Evolutionary conservation across 2,329 filamentous ascomycete species (phyloP).

Genomic region (Ophiocordyceps camponoti-leonardi): DNA sequence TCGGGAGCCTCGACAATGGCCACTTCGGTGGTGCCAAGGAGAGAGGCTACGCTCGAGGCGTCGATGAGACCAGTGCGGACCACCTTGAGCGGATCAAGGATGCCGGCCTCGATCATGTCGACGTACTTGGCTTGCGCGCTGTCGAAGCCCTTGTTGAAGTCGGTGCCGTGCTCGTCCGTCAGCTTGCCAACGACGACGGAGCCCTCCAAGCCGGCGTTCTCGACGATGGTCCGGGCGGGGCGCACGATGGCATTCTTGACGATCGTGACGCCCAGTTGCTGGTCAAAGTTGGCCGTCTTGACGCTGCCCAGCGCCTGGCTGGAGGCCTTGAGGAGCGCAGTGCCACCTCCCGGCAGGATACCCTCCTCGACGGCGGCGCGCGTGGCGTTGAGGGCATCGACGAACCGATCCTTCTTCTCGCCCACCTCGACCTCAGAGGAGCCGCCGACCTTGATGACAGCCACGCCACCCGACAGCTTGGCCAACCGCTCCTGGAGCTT

Average conservation of each 20-base stretch:
- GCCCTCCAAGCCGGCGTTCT: slow-evolving; percentile 93
- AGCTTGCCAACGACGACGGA: slow-evolving; percentile 97
- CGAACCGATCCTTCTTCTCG: slow-evolving; percentile 99
- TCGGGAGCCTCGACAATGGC: slow-evolving; percentile 92
- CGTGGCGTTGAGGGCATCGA: slow-evolving; percentile 94
- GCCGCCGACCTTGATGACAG: slow-evolving; percentile 98
- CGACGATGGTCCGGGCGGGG: slow-evolving; percentile 85
- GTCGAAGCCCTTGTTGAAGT: slow-evolving; percentile 99
- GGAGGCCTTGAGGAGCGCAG: slow-evolving; percentile 92
- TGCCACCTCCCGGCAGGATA: slow-evolving; percentile 96
- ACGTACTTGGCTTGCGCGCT: slow-evolving; percentile 94
- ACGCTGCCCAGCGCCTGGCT: slow-evolving; percentile 69
- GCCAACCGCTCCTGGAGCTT: slow-evolving; percentile 99
- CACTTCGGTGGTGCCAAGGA: slow-evolving; percentile 95
- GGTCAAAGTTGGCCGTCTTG: slow-evolving; percentile 92
- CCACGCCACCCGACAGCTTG: slow-evolving; percentile 97
- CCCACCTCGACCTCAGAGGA: slow-evolving; percentile 96
- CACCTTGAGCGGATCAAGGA: slow-evolving; percentile 98
- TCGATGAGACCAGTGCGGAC: slow-evolving; percentile 92
- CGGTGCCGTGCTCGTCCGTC: slow-evolving; percentile 72
- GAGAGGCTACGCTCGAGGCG: slow-evolving; percentile 86
- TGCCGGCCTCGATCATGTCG: slow-evolving; percentile 94
- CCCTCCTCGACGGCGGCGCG: slow-evolving; percentile 97
- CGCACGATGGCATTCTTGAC: slow-evolving; percentile 96
- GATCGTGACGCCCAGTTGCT: slow-evolving; percentile 94